Evolutionary conservation across 2,329 filamentous ascomycete species (phyloP), one percentile per base, ranked within the genome.

Genomic region (Fusarium liriodendri): DNA sequence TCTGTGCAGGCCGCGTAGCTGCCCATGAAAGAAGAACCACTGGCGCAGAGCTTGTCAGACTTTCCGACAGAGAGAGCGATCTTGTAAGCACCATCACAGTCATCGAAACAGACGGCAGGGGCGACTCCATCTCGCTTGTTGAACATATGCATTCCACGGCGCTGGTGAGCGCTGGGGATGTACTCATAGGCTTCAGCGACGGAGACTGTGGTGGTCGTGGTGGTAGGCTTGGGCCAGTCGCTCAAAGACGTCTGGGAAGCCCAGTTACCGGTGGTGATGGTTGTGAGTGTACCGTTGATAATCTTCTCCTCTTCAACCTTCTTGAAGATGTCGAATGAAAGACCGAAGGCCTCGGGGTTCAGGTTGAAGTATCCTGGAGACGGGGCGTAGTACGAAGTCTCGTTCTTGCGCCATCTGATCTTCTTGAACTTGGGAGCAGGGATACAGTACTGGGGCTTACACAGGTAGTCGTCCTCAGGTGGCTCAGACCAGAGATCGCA

Each of bases 291-390:
- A 29, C 82, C 83, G 32, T 82, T 74, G 8, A 83, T 64, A 3
- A 82, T 78, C 64, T 81, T 82, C 6, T 84, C 75, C 13, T 85
- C 76, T 1, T 83, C 74, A 6, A 87, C 77, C 27, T 85, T 81
- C 22, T 85, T 84, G 69, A 92, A 93, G 20, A 93, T 90, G 47
- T 87, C 88, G 67, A 89, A 91, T 59, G 85, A 88, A 18, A 94
- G 83, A 6, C 91, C 91, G 67, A 94, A 94, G 0, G 85, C 85
- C 2, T 84, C 79, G 0, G 92, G 84, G 64, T 91, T 84, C n/a
- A 94, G 85, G 67, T 93, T 87, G 82, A 91, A 94, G 78, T 93
- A 93, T 5, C 87, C 89, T 14, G 73, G 71, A 5, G 76, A 73
- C 1, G 87, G 84, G 2, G 87, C 87, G 71, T 87, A 91, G 76